Percentiles rank a stretch among this genome's conserved stretches.
Evolutionary conservation across 2,329 filamentous ascomycete genomes (phyloP).

Genomic region (Mycocentrospora acerina): DNA sequence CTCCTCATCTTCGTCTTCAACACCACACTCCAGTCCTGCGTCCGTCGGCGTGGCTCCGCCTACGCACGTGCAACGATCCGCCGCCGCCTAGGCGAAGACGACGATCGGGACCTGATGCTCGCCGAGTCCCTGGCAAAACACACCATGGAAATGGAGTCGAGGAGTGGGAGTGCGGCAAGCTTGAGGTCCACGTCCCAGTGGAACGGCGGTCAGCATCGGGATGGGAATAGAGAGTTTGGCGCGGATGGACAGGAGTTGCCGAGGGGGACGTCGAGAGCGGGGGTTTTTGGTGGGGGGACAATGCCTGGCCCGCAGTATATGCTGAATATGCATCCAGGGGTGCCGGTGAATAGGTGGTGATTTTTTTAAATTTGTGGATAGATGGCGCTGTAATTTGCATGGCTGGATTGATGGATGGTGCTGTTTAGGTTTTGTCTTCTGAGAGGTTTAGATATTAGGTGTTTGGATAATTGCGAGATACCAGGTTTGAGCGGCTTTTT

Average conservation of each 20-base stretch:
- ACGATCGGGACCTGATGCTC: constrained; percentile 26
- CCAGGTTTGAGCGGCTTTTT: too few relatives aligned
- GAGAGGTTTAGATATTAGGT: too few relatives aligned
- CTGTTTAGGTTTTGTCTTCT: too few relatives aligned
- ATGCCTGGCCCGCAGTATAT: constrained; percentile 42
- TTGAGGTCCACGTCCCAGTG: constrained; percentile 9
- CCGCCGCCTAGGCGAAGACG: constrained; percentile 13
- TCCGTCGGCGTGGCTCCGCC: constrained; percentile 28
- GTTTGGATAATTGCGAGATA: too few relatives aligned
- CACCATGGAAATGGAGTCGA: constrained; percentile 14
- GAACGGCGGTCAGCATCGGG: constrained; percentile 7
- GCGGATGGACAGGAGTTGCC: constrained; percentile 7
- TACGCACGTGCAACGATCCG: constrained; percentile 20
- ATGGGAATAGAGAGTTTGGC: constrained; percentile 10
- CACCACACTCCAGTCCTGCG: constrained; percentile 23
- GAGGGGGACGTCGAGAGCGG: constrained; percentile 1
- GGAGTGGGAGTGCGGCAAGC: constrained; percentile 9
- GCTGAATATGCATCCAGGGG: constrained; percentile 42
- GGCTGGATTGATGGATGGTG: too few relatives aligned
- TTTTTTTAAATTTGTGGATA: not conserved
- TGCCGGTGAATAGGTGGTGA: constrained; percentile 31
- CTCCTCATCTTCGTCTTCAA: constrained; percentile 26
- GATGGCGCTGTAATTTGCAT: not conserved
- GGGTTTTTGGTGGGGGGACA: constrained; percentile 30
- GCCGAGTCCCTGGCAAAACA: constrained; percentile 11